Percentiles rank a stretch among this genome's conserved stretches.
phyloP scores from a whole-genome alignment of 495 filamentous ascomycete genomes.

The Penicillium diatomitis region DNA sequence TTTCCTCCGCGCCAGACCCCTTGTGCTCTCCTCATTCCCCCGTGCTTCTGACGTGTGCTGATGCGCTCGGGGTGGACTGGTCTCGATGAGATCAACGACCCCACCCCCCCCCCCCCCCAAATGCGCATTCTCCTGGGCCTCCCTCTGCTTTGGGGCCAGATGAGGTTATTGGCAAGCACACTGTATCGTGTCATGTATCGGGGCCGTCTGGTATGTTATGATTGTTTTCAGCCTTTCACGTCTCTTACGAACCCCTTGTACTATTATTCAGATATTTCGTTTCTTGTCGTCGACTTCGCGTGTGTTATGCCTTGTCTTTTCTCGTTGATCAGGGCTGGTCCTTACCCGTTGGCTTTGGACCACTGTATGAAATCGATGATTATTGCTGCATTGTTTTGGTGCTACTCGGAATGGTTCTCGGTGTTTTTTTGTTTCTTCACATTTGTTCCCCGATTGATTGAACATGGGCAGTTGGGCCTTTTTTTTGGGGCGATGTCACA shows the following conservation, averaged over 20 bases:
- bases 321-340: no score
- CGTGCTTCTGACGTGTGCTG: slow-evolving; percentile 12
- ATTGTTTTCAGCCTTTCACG: slow-evolving; percentile 17
- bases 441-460: no score
- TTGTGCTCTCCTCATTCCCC: not conserved
- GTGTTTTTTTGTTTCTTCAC: no score
- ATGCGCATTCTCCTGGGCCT: not conserved
- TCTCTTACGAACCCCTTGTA: slow-evolving; percentile 17
- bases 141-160: not conserved
- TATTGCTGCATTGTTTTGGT: no score
- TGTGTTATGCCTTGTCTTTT: no score
- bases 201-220: slow-evolving; percentile 9
- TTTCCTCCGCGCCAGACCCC: not conserved
- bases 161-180: slow-evolving; percentile 1
- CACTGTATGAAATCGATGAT: no score
- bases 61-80: slow-evolving; percentile 5
- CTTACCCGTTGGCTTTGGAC: no score
- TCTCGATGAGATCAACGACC: slow-evolving; percentile 4
- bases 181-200: slow-evolving; percentile 11
- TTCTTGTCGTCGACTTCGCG: no score
- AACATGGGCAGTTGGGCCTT: no score
- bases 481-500: no score
- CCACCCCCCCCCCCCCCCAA: no score
- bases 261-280: slow-evolving; percentile 7
- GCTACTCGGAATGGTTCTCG: no score